Evolutionary conservation across 2,329 filamentous ascomycete species (phyloP).

Genomic region (Ophiostoma piceae): DNA sequence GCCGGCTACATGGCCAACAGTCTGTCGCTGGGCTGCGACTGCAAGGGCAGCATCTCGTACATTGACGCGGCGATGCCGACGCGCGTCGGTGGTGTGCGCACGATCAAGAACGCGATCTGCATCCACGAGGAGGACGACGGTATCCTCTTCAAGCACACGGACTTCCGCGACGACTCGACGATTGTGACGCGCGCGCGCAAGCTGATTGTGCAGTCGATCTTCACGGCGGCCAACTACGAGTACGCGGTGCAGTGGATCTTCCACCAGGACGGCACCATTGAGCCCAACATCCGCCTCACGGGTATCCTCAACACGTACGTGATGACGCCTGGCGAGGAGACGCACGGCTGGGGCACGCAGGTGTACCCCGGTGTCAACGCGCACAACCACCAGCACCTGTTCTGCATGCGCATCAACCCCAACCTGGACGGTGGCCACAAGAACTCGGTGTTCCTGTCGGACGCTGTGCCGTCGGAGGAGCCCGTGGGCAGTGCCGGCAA

Average conservation of each 20-base stretch:
- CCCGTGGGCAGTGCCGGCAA: conserved; percentile 78
- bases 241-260: conserved; percentile 48
- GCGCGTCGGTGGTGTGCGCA: conserved; percentile 63
- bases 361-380: conserved; percentile 89
- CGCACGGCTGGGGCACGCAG: conserved; percentile 82
- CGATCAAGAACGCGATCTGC: conserved; percentile 88
- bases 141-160: conserved; percentile 89
- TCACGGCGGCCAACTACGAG: conserved; percentile 94
- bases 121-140: conserved; percentile 91
- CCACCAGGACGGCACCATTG: conserved; percentile 78
- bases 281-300: conserved; percentile 86
- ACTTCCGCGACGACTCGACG: conserved; percentile 82
- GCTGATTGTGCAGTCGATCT: conserved; percentile 82
- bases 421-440: conserved; percentile 80
- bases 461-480: conserved; percentile 64
- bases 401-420: conserved; percentile 81
- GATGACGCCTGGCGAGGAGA: conserved; percentile 74
- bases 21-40: conserved; percentile 71
- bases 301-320: conserved; percentile 90
- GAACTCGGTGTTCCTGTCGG: conserved; percentile 81
- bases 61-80: conserved; percentile 83
- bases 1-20: conserved; percentile 81
- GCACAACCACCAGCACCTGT: conserved; percentile 93
- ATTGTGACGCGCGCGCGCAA: conserved; percentile 83
- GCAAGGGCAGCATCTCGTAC: conserved; percentile 87